phyloP scores from a whole-genome alignment of 176 grass and related monocot genomes.

The Phyllostachys edulis region DNA sequence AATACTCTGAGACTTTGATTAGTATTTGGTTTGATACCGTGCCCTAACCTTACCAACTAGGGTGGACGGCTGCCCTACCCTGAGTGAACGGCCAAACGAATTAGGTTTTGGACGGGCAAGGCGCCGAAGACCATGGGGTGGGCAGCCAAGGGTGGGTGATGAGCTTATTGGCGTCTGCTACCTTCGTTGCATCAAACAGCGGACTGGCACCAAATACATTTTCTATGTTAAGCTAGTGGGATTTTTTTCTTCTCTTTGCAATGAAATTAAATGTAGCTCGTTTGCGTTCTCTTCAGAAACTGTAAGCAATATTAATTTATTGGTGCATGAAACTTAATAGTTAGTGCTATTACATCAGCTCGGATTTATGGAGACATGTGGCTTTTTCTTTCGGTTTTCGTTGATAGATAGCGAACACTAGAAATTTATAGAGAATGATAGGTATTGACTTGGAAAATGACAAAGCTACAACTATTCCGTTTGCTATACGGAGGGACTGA shows the following conservation, averaged over 20 bases:
- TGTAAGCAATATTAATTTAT: neutral
- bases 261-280: neutral
- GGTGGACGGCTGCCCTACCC: accelerated
- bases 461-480: neutral
- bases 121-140: neutral
- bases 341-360: neutral
- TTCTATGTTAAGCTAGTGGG: neutral
- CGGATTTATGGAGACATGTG: neutral
- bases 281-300: neutral
- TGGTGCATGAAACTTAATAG: neutral
- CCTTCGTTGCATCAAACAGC: no score
- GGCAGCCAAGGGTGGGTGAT: no score
- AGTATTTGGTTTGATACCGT: no score
- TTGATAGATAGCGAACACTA: no score
- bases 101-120: neutral
- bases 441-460: neutral
- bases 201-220: no score
- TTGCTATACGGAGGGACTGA: neutral
- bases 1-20: no score
- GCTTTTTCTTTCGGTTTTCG: no score
- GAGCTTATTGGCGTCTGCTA: no score
- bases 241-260: neutral
- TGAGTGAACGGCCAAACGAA: neutral
- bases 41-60: no score
- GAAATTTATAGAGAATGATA: neutral